Base-by-base conservation (phyloP, 768 basidiomycete genomes). In the Porpolomopsis calyptriformis region DNA sequence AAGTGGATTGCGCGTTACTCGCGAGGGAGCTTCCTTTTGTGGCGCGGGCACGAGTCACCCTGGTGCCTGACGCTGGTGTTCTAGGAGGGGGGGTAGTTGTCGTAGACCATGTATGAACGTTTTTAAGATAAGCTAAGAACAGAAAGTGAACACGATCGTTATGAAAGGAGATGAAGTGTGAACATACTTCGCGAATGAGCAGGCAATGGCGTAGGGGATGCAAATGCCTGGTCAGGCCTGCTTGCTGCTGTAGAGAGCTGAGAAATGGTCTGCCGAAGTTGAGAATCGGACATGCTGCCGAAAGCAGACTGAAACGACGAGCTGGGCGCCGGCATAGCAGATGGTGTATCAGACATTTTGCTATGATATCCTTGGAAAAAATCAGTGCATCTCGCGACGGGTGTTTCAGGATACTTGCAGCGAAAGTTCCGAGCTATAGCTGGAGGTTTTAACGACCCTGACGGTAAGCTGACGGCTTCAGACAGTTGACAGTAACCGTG, bases 61-160 rank as follows among this genome's bases (percentile, higher is more conserved):
- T 75, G 40, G 69, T 59, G 24, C 59, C 60, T 3, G 64, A 54
- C 27, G 60, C 57, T 16, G 70, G 54, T 19, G 54, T 59, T 59
- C 65, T 67, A 24, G 74, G 75, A 4, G 72, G 68, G 0, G 79
- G 77, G 0, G 78, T 74, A 8, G 73, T 64, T 0, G 80, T 64
- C 4, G 72, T 69, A 3, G 81, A 79, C 82, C 82, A 85, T 19
- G 75, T 77, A 25, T 79, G 73, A 12, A 85, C 65, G 53, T 85
- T 85, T 70, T 78, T 82, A 49, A 76, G 67, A 56, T 85, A 85
- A 2, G 74, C 75, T 77, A 26, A 20, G 7, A 2, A 2, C 37
- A 10, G 36, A 35, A 40, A 10, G 57, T 55, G 53, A 27, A 29
- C 33, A 23, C 8, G 16, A 48, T n/a, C 6, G 18, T 10, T 5